These are phyloP conservation scores for Xylaria grammica DNA, from an alignment of 495 filamentous ascomycete species.

Conservation along the genomic window DNA sequence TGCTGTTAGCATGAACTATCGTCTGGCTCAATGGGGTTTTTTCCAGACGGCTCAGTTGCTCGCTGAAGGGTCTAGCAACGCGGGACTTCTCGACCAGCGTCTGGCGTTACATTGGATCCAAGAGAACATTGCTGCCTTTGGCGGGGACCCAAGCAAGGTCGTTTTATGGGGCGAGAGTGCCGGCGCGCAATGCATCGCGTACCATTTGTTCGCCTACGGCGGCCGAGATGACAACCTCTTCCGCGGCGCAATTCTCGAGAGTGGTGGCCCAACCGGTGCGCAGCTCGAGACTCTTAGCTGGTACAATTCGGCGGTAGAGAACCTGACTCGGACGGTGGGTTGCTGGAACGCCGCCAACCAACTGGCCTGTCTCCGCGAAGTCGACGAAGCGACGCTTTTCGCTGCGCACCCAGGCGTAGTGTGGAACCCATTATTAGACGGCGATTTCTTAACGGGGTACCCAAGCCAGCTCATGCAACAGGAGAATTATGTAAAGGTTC, in stretches of 20 bases:
- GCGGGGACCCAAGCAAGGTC: conserved; percentile 50
- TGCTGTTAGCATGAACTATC: conserved; percentile 54
- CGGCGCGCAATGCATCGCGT: conserved; percentile 59
- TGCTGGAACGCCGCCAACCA: conserved; percentile 47
- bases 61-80: conserved; percentile 39
- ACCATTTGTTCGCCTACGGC: conserved; percentile 58
- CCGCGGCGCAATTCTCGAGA: conserved; percentile 62
- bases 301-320: conserved; percentile 46
- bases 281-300: conserved; percentile 21
- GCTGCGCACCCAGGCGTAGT: conserved; percentile 45
- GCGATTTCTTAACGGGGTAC: conserved; percentile 51
- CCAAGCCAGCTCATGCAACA: conserved; percentile 25
- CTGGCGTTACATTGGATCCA: conserved; percentile 55
- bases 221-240: conserved; percentile 59
- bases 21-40: conserved; percentile 64
- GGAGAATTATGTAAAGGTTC: conserved; percentile 42
- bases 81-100: conserved; percentile 51
- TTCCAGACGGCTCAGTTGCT: conserved; percentile 39
- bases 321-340: conserved; percentile 41
- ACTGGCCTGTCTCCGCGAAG: conserved; percentile 53
- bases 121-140: conserved; percentile 61
- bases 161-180: conserved; percentile 55
- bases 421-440: conserved; percentile 53
- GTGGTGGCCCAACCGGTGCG: conserved; percentile 43
- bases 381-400: conserved; percentile 52